Percentiles rank a stretch among this genome's conserved stretches.
These are phyloP conservation scores for Mycena rosella DNA, from an alignment of 768 basidiomycete genomes.

Conservation along the genomic window DNA sequence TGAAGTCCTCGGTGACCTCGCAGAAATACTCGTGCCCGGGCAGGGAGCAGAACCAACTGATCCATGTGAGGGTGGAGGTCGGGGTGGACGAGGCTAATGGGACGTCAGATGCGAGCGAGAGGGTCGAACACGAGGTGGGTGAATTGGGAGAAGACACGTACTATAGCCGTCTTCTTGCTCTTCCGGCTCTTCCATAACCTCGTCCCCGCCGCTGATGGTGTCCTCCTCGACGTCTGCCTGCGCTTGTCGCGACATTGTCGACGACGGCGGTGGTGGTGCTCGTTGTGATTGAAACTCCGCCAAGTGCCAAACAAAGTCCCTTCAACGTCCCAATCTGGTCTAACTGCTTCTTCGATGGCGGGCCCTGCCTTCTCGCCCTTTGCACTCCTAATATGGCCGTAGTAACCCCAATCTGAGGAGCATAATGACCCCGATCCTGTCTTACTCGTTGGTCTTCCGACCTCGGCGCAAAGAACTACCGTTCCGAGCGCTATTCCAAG, in stretches of 20 bases:
- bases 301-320: background rate
- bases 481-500: background rate
- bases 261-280: slow-evolving; percentile 21
- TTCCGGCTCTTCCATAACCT: slow-evolving; percentile 87
- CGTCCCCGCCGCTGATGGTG: slow-evolving; percentile 73
- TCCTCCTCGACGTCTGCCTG: slow-evolving; percentile 73
- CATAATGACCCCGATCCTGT: too few relatives aligned
- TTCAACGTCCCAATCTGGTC: too few relatives aligned
- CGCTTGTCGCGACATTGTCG: slow-evolving; percentile 59
- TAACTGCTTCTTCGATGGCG: too few relatives aligned
- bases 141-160: slow-evolving; percentile 58
- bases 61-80: slow-evolving; percentile 94
- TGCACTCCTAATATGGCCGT: too few relatives aligned
- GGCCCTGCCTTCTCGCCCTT: too few relatives aligned
- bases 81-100: slow-evolving; percentile 88
- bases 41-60: slow-evolving; percentile 95
- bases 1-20: slow-evolving; percentile 98
- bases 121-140: slow-evolving; percentile 36
- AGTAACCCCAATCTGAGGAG: too few relatives aligned
- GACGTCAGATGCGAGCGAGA: slow-evolving; percentile 37
- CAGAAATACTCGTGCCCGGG: slow-evolving; percentile 98
- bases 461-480: background rate
- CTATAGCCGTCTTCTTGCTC: slow-evolving; percentile 84
- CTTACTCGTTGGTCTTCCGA: too few relatives aligned
- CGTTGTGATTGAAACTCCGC: slow-evolving; percentile 20